These are phyloP conservation scores for Viola odorata DNA, from an alignment of 345 rosid genomes.

Conservation along the genomic window DNA sequence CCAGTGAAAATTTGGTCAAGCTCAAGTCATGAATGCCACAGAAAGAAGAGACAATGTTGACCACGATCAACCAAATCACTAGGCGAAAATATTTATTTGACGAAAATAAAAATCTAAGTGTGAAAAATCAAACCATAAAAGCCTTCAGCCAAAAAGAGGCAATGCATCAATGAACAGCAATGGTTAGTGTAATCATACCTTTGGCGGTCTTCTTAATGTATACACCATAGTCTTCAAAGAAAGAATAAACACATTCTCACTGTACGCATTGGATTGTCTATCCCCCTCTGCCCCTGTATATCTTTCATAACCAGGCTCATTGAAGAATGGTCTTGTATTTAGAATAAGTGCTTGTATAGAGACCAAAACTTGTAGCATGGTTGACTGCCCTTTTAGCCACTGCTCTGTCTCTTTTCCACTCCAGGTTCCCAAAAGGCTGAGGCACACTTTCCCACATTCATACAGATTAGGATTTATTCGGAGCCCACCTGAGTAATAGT, in stretches of 20 bases:
- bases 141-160: not conserved
- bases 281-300: constrained; percentile 32
- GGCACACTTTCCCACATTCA: constrained; percentile 59
- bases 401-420: constrained; percentile 38
- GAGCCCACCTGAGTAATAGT: constrained; percentile 61
- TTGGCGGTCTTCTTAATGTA: constrained; percentile 45
- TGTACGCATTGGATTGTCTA: constrained; percentile 32
- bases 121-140: not conserved
- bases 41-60: not conserved
- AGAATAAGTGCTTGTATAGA: constrained; percentile 54
- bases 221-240: constrained; percentile 60
- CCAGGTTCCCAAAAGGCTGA: constrained; percentile 66
- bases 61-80: not conserved
- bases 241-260: constrained; percentile 32
- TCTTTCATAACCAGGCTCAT: constrained; percentile 52
- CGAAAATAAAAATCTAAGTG: not conserved
- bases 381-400: constrained; percentile 49
- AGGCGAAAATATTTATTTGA: not conserved
- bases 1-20: not conserved
- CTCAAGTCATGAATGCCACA: not conserved
- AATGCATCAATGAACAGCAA: not conserved
- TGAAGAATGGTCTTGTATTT: constrained; percentile 46
- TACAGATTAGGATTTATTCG: constrained; percentile 55
- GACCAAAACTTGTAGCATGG: constrained; percentile 63
- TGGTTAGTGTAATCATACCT: constrained; percentile 26